Evolutionary conservation across 2,329 filamentous ascomycete species (phyloP), one percentile per base, ranked within the genome.

Genomic region (Botrytis hyacinthi): DNA sequence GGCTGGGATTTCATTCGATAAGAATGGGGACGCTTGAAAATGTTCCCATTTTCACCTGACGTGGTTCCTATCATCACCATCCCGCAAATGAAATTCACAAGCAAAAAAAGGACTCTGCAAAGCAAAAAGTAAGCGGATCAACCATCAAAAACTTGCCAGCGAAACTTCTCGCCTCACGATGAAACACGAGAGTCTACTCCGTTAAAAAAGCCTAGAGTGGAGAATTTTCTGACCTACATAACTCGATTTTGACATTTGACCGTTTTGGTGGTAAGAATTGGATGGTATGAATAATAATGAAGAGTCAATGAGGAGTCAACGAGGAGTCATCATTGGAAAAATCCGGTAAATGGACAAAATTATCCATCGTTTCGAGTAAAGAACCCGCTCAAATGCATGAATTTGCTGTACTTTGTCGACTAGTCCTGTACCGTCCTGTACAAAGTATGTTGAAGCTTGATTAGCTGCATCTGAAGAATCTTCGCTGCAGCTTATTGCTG

Each of bases 41-140:
- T 44, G 46, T 57, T 67, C 9, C 44, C 61, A 44, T 44, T 57
- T 72, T 72, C 70, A 72, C 70, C 70, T 72, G 70, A 72, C 70
- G 70, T 72, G 70, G 70, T 72, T 72, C 70, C 70, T 72, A 63
- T 71, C 59, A 44, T 22, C 6, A 51, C 14, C 32, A 40, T 35
- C 4, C 35, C 22, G 40, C 29, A 63, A 37, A 40, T 57, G 51
- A 57, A 32, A 57, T 57, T 57, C 51, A 57, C 51, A 57, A 57
- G 51, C 51, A 29, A 57, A 29, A 29, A 29, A 57, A 57, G 51
- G n/a, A 29, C 10, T 70, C 40, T 40, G 37, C 57, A 61, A 71
- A 71, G 42, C 35, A 44, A n/a, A 60, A 70, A n/a, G 54, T 26
- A 35, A 54, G 44, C 35, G 37, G n/a, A 57, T 42, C 60, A 35